A percentile compares a stretch with the other conserved stretches of the same genome.
Evolutionary conservation across 164 flowering plant species (phyloP).

Genomic region (Taxillus chinensis): DNA sequence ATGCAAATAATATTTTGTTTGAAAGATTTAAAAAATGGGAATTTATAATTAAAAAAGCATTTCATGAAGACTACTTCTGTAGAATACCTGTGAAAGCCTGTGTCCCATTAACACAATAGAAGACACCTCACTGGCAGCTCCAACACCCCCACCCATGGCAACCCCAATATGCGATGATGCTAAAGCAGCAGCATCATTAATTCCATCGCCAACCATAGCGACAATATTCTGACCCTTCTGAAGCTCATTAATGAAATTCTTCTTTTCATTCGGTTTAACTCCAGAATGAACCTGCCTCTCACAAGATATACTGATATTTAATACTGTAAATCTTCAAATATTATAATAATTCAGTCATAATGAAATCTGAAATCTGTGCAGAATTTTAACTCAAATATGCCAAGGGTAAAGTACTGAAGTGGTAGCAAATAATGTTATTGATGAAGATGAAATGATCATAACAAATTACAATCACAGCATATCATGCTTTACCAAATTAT

Average conservation of each 20-base stretch:
- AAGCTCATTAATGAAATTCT: constrained; percentile 55
- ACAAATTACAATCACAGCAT: too few relatives aligned
- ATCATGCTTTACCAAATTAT: too few relatives aligned
- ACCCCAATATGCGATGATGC: constrained; percentile 83
- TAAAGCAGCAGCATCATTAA: constrained; percentile 97
- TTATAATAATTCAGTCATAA: not conserved
- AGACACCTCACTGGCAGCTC: constrained; percentile 97
- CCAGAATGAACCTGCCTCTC: constrained; percentile 64
- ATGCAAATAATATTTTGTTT: too few relatives aligned
- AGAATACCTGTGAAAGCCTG: constrained; percentile 72
- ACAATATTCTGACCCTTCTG: constrained; percentile 61
- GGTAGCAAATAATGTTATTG: too few relatives aligned
- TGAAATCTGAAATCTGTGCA: too few relatives aligned
- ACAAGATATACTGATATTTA: not conserved
- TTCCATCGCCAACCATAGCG: constrained; percentile 99
- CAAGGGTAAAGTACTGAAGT: too few relatives aligned
- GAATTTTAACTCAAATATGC: too few relatives aligned
- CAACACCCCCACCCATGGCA: constrained; percentile 94
- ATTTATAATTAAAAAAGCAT: too few relatives aligned
- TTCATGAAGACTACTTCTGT: too few relatives aligned
- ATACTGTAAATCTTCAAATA: not conserved
- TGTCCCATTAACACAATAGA: constrained; percentile 86
- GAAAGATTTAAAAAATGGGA: too few relatives aligned
- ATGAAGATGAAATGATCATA: too few relatives aligned
- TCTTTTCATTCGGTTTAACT: constrained; percentile 84